Evolutionary conservation across 495 filamentous ascomycete species (phyloP), one percentile per base, ranked within the genome.

Genomic region (Penicillium lividum): DNA sequence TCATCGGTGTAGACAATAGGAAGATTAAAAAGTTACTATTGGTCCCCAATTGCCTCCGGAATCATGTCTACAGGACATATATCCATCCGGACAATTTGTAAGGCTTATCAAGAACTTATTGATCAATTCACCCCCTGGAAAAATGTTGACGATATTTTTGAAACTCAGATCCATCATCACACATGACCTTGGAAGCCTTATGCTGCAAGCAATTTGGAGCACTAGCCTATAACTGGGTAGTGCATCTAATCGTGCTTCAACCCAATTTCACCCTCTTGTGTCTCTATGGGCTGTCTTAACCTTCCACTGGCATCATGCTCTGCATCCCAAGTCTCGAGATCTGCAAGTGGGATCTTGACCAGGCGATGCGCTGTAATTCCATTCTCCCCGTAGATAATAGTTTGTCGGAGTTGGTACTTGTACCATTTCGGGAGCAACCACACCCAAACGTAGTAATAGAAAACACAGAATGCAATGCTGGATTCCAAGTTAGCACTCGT

Each of bases 401-500:
- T 81, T 43, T 85, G 81, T 8, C 83, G 78, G 42, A 84, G 71
- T 18, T 73, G 63, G 44, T 87, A 88, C 0, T 77, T 72, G 11
- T 76, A 73, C 40, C 73, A 71, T 34, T 67, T 69, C 0, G 84
- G 84, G 2, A 86, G 65, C 8, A 81, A 29, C 48, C 77, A 74
- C 48, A 85, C 78, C 80, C 82, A 87, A 16, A 81, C 30, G 44
- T 73, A 74, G 59, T 85, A 88, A 62, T 87, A 88, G 1, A 82
- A 62, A 0, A 53, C 81, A 54, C 85, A 86, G 0, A 69, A 25
- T 22, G 74, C 51, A 15, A 87, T 62, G 13, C 81, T 84, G 62
- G 38, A 50, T 25, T 9, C n/a, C 30, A 22, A 13, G 3, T 11
- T 16, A 52, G 44, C 9, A 18, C 22, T 22, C 9, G 15, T 31